Evolutionary conservation across 345 rosid genomes (phyloP).

Genomic region (Brassica cretica): DNA sequence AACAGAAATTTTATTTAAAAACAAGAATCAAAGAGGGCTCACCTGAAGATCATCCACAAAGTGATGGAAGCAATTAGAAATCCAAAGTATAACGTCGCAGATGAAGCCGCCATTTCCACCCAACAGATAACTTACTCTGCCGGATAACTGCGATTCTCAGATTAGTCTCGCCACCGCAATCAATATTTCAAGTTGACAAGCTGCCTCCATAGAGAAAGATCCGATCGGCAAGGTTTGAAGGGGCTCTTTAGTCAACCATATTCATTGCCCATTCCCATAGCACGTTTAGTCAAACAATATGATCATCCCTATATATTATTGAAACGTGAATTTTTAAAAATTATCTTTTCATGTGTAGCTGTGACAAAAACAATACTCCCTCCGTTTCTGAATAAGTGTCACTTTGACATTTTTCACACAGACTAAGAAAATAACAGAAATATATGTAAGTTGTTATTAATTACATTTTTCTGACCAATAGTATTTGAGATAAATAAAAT

Average conservation of each 20-base stretch:
- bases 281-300: neutral
- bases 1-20: neutral
- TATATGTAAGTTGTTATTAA: too few relatives aligned
- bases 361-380: neutral
- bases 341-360: neutral
- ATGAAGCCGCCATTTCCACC: neutral
- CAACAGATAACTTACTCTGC: neutral
- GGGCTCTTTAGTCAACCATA: neutral
- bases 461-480: too few relatives aligned
- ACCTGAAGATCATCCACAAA: neutral
- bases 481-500: too few relatives aligned
- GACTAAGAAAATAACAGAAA: too few relatives aligned
- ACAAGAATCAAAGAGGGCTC: neutral
- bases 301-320: neutral
- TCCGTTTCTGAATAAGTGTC: too few relatives aligned
- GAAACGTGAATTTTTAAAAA: neutral
- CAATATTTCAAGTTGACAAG: neutral
- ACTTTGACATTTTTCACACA: too few relatives aligned
- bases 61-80: neutral
- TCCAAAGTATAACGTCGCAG: neutral
- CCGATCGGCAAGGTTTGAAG: neutral
- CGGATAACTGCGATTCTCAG: neutral
- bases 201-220: neutral
- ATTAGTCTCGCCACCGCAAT: neutral
- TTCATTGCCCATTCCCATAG: neutral